Conservation (phyloP, 2,329 filamentous ascomycete species). For the Didymella sp. region DNA sequence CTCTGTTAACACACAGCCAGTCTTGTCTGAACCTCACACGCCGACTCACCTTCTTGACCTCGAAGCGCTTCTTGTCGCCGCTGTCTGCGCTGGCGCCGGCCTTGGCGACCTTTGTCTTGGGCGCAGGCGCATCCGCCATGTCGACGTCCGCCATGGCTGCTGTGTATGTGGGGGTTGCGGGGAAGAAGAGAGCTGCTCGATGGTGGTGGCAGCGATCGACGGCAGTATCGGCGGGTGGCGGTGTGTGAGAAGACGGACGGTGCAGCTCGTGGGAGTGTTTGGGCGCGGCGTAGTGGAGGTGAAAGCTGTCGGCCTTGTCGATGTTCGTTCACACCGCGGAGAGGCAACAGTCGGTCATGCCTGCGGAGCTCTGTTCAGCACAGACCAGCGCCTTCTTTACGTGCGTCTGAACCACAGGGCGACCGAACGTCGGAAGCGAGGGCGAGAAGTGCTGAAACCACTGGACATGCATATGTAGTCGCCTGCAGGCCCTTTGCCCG, state of each 20-base stretch:
- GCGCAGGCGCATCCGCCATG: conserved; percentile 82
- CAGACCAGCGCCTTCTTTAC: conserved; percentile 5
- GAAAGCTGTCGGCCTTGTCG: conserved; percentile 5
- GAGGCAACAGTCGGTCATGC: conserved; percentile 18
- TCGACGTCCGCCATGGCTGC: conserved; percentile 87
- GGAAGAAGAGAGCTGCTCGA: conserved; percentile 7
- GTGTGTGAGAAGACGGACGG: not conserved
- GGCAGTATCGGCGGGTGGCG: not conserved
- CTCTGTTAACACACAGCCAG: conserved; percentile 25
- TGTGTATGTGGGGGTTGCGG: conserved; percentile 28
- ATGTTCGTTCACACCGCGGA: not conserved
- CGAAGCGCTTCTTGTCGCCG: conserved; percentile 89
- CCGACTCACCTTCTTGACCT: conserved; percentile 89
- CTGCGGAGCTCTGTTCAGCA: conserved; percentile 14
- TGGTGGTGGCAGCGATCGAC: conserved; percentile 1
- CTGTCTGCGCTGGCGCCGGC: conserved; percentile 59
- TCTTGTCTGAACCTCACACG: conserved; percentile 7
- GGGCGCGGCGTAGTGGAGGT: not conserved
- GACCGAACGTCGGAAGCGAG: not conserved
- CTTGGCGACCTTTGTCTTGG: conserved; percentile 61
- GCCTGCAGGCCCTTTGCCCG: not conserved
- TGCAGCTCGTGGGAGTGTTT: conserved; percentile 17
- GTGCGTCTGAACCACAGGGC: conserved; percentile 4
- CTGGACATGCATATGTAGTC: not conserved
- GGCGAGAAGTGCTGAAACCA: not conserved